phyloP scores from a whole-genome alignment of 177 flowering plant species.

The Vitis hybrid region DNA sequence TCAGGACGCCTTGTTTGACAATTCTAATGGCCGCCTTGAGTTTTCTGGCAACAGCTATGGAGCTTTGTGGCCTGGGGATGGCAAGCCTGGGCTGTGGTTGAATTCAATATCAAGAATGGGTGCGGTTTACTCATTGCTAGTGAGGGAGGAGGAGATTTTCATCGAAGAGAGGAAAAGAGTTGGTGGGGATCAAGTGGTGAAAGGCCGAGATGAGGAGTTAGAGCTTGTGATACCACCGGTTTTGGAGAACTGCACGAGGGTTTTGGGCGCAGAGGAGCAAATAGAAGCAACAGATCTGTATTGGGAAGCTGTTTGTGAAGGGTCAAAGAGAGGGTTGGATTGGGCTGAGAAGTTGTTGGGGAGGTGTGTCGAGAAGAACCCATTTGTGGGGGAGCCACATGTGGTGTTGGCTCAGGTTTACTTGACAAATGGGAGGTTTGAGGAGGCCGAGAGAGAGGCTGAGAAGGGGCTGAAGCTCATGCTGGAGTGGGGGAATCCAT shows the following conservation, averaged over 20 bases:
- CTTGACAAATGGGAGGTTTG: constrained; percentile 60
- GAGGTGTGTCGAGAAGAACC: constrained; percentile 70
- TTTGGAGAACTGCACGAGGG: constrained; percentile 59
- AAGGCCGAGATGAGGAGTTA: constrained; percentile 58
- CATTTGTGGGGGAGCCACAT: constrained; percentile 88
- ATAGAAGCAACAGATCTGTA: constrained; percentile 80
- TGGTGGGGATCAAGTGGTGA: constrained; percentile 5
- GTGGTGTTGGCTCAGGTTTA: constrained; percentile 74
- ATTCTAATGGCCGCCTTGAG: constrained; percentile 60
- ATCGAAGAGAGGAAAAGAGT: constrained; percentile 39
- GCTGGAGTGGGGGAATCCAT: constrained; percentile 91
- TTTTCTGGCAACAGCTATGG: constrained; percentile 53
- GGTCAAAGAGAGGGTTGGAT: constrained; percentile 33
- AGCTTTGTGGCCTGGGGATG: constrained; percentile 87
- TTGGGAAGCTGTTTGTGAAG: constrained; percentile 76
- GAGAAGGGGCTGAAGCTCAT: constrained; percentile 66
- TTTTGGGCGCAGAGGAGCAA: constrained; percentile 68
- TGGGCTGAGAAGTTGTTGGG: constrained; percentile 53
- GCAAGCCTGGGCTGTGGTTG: constrained; percentile 95
- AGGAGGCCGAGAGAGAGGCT: constrained; percentile 75
- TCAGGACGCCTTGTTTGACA: constrained; percentile 74
- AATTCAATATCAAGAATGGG: constrained; percentile 82
- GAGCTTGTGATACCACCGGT: constrained; percentile 86
- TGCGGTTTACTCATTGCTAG: constrained; percentile 61
- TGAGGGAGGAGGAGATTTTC: constrained; percentile 74